Conservation (phyloP, 257 asterid species). For the Rubia yunnanensis region DNA sequence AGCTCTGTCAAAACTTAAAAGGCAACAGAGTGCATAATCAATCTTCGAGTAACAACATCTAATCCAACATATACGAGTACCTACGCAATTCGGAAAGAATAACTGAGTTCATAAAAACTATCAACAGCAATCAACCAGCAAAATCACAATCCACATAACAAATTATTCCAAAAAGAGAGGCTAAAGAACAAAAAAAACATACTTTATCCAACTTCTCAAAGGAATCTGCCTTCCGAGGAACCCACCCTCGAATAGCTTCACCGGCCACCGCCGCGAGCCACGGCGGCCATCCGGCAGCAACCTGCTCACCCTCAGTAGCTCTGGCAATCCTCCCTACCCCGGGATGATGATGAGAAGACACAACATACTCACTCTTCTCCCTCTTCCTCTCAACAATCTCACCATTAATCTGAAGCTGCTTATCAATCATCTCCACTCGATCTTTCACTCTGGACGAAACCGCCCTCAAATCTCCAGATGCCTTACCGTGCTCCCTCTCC, state of each 20-base stretch:
- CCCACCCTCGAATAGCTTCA: constrained; percentile 93
- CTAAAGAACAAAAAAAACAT: constrained; percentile 11
- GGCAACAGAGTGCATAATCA: neutral
- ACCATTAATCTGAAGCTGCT: constrained; percentile 39
- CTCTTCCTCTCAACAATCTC: constrained; percentile 60
- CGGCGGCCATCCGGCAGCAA: constrained; percentile 96
- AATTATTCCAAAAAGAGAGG: neutral
- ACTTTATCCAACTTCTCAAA: constrained; percentile 90
- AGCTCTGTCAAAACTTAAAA: neutral
- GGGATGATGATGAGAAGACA: constrained; percentile 43
- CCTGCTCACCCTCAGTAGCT: constrained; percentile 71
- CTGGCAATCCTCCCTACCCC: constrained; percentile 44
- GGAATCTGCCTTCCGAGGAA: constrained; percentile 86
- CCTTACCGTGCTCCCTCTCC: constrained; percentile 55
- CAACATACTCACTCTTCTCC: constrained; percentile 47
- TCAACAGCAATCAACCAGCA: neutral
- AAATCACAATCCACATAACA: neutral
- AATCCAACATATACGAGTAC: neutral
- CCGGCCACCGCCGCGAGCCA: constrained; percentile 95
- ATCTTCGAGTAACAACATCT: neutral
- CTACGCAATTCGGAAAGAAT: neutral
- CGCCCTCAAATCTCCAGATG: constrained; percentile 36
- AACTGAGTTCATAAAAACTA: neutral
- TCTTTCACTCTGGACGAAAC: constrained; percentile 55
- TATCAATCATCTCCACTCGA: constrained; percentile 52